Evolutionary conservation across 2,329 filamentous ascomycete genomes (phyloP).

Genomic region (Exophiala sp.): DNA sequence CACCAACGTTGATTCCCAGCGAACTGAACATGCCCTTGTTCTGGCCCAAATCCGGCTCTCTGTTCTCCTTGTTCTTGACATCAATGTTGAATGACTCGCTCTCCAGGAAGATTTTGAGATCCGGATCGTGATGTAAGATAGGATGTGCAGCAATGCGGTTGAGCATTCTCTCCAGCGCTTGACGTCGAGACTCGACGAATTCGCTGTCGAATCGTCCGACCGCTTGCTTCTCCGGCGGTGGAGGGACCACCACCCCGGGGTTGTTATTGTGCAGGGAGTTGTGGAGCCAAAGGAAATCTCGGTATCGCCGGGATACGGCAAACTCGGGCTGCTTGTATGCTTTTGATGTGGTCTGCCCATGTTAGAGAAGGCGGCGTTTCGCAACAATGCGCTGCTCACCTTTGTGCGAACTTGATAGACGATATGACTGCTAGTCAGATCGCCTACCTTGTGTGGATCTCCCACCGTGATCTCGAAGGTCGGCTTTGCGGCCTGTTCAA

Average conservation of each 20-base stretch:
- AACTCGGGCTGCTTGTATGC: constrained; percentile 91
- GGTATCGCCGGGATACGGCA: constrained; percentile 85
- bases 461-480: constrained; percentile 86
- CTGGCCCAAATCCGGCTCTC: constrained; percentile 77
- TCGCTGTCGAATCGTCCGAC: constrained; percentile 93
- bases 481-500: constrained; percentile 91
- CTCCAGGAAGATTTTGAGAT: constrained; percentile 93
- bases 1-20: constrained; percentile 70
- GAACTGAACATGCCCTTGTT: constrained; percentile 90
- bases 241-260: constrained; percentile 88
- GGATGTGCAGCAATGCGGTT: constrained; percentile 91
- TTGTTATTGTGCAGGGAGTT: constrained; percentile 90
- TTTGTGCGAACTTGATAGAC: constrained; percentile 94
- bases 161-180: constrained; percentile 92
- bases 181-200: constrained; percentile 87
- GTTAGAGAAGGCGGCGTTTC: constrained; percentile 22
- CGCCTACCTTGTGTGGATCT: constrained; percentile 95
- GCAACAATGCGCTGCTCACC: constrained; percentile 48
- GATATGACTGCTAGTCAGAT: constrained; percentile 93
- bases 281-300: constrained; percentile 97
- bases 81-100: constrained; percentile 94
- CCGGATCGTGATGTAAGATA: constrained; percentile 83
- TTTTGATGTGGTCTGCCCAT: constrained; percentile 76
- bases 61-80: constrained; percentile 93
- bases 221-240: constrained; percentile 95